These are phyloP conservation scores for Albizia julibrissin DNA, from an alignment of 306 rosid genomes.

Conservation along the genomic window DNA sequence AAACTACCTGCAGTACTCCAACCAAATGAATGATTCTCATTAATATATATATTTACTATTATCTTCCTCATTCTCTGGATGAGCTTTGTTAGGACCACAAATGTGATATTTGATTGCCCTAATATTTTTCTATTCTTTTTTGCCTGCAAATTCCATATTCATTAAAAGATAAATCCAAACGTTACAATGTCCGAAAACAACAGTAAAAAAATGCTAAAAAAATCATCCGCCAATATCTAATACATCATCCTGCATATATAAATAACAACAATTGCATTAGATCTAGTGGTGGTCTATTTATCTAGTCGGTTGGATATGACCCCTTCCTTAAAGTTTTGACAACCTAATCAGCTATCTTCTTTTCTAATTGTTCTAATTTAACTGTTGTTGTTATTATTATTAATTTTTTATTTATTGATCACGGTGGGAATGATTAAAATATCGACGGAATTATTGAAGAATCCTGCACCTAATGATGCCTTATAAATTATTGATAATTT, in stretches of 20 bases:
- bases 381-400: neutral
- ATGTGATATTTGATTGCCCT: neutral
- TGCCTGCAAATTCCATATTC: no score
- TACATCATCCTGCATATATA: no score
- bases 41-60: neutral
- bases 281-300: no score
- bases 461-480: neutral
- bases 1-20: neutral
- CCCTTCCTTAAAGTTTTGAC: no score
- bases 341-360: no score
- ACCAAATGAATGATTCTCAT: neutral
- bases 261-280: no score
- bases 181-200: no score
- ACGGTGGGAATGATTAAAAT: neutral
- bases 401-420: neutral
- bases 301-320: no score
- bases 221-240: no score
- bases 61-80: neutral
- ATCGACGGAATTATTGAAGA: neutral
- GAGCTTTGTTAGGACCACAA: neutral
- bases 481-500: neutral
- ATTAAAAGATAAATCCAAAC: no score
- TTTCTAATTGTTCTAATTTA: neutral
- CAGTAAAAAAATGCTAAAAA: no score
- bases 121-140: no score